phyloP scores from a whole-genome alignment of 2,329 filamentous ascomycete species.

The Sclerotinia spermophila region DNA sequence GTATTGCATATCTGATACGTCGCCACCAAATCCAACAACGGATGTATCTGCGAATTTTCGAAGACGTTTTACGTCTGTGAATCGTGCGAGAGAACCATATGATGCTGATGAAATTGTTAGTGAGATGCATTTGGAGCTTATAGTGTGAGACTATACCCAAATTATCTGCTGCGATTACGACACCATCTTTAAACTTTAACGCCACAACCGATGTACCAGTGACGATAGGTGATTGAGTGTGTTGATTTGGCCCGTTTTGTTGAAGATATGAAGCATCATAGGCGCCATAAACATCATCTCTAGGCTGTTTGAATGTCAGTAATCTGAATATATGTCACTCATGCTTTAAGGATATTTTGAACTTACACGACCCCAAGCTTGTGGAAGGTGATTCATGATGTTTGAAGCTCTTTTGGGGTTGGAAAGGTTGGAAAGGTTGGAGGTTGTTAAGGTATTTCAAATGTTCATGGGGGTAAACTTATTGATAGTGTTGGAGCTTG shows the following conservation, averaged over 20 bases:
- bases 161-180: conserved; percentile 96
- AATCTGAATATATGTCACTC: conserved; percentile 21
- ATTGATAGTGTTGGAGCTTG: conserved; percentile 18
- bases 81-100: conserved; percentile 94
- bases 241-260: conserved; percentile 66
- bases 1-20: conserved; percentile 99
- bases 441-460: conserved; percentile 4
- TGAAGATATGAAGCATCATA: conserved; percentile 88
- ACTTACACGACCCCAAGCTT: conserved; percentile 69
- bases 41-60: conserved; percentile 80
- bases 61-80: conserved; percentile 94
- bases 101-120: conserved; percentile 59
- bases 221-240: conserved; percentile 89
- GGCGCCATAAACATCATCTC: conserved; percentile 93
- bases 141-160: conserved; percentile 57
- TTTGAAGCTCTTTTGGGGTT: background rate
- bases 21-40: conserved; percentile 90
- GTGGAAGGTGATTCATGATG: conserved; percentile 67
- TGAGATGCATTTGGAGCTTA: conserved; percentile 22
- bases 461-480: conserved; percentile 16
- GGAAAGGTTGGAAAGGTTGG: background rate
- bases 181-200: conserved; percentile 93
- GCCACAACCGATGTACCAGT: conserved; percentile 95
- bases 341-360: conserved; percentile 8
- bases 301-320: conserved; percentile 61